phyloP scores from a whole-genome alignment of 164 flowering plant genomes.

The Vitis amurensis region DNA sequence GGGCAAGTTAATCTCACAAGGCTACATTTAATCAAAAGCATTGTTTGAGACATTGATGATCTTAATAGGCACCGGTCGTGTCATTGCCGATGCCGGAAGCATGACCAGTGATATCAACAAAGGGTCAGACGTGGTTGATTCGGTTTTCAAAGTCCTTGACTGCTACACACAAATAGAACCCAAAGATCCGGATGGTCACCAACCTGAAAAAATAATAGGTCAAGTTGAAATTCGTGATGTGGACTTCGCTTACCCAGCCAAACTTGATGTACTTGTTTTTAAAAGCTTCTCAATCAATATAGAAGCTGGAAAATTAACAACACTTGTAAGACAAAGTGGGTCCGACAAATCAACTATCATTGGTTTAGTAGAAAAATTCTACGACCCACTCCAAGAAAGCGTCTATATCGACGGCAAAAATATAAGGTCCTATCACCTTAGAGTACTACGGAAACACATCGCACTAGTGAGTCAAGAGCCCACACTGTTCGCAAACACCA shows the following conservation, averaged over 20 bases:
- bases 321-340: constrained; percentile 71
- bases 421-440: constrained; percentile 41
- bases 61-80: constrained; percentile 72
- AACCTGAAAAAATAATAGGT: constrained; percentile 50
- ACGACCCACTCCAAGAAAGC: constrained; percentile 48
- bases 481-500: constrained; percentile 54
- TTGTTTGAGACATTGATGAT: constrained; percentile 74
- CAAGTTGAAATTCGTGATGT: constrained; percentile 42
- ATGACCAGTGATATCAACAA: constrained; percentile 84
- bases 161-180: constrained; percentile 64
- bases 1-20: constrained; percentile 52
- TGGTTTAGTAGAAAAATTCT: constrained; percentile 59
- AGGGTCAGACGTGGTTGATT: constrained; percentile 61
- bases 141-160: constrained; percentile 72
- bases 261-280: constrained; percentile 50
- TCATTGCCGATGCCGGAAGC: constrained; percentile 85
- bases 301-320: constrained; percentile 59
- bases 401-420: constrained; percentile 62
- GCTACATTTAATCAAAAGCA: constrained; percentile 51
- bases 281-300: constrained; percentile 48
- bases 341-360: constrained; percentile 74
- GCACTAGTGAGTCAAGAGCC: constrained; percentile 79
- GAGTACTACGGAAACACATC: constrained; percentile 54
- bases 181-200: constrained; percentile 54
- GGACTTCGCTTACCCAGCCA: constrained; percentile 58